These are phyloP conservation scores for Staphylotrichum longicolle DNA, from an alignment of 495 filamentous ascomycete genomes.

Conservation along the genomic window DNA sequence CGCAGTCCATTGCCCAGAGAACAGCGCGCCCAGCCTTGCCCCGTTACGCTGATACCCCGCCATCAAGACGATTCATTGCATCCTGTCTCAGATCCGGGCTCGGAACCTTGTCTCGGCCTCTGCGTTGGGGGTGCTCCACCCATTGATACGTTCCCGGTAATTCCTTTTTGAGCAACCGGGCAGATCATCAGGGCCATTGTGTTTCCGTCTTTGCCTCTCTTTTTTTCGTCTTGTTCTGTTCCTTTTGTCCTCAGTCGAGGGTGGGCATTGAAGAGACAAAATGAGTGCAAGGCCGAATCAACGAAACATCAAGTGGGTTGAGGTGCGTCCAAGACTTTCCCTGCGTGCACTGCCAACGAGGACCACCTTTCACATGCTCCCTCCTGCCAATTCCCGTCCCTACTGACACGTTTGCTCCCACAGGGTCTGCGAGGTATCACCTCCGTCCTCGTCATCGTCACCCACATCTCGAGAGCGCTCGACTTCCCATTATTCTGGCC, in stretches of 20 bases:
- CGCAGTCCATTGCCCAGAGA: no score
- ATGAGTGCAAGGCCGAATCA: conserved; percentile 29
- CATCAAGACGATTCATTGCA: no score
- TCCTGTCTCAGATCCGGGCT: conserved; percentile 1
- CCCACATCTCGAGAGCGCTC: conserved; percentile 60
- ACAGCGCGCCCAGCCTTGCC: no score
- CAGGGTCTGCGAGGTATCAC: conserved; percentile 64
- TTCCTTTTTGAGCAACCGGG: neutral
- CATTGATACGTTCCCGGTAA: neutral
- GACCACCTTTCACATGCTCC: neutral
- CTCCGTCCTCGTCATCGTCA: conserved; percentile 62
- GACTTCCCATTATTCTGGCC: conserved; percentile 58
- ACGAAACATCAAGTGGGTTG: conserved; percentile 41
- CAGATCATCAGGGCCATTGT: neutral
- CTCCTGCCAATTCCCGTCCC: neutral
- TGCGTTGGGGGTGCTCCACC: neutral
- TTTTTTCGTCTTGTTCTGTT: neutral
- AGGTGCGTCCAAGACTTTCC: conserved; percentile 28
- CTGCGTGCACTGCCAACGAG: neutral
- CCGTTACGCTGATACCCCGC: no score
- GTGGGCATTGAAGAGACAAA: conserved; percentile 3
- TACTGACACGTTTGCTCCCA: conserved; percentile 9
- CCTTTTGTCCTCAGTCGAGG: neutral
- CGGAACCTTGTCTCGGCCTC: conserved; percentile 10
- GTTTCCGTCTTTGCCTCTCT: neutral